A percentile compares a stretch with the other conserved stretches of the same genome.
Evolutionary conservation across 306 rosid genomes (phyloP).

Genomic region (Fragaria vesca): DNA sequence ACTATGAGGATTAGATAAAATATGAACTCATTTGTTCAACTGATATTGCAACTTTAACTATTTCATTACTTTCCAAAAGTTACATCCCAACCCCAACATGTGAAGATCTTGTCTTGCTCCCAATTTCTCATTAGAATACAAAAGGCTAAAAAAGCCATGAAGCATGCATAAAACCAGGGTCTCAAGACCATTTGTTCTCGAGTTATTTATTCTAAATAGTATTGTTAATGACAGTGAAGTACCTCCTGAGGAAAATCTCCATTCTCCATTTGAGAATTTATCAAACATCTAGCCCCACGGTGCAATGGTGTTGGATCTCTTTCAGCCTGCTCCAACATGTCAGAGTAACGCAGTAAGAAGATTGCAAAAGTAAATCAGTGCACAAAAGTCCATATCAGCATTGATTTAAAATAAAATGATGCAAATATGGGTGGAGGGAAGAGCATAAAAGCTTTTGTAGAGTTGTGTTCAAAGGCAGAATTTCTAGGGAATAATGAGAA

Average conservation of each 20-base stretch:
- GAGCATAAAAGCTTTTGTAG: background rate
- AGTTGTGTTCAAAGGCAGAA: constrained; percentile 1
- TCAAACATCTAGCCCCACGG: constrained; percentile 63
- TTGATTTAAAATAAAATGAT: background rate
- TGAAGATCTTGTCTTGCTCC: background rate
- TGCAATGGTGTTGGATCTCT: constrained; percentile 76
- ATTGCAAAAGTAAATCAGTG: background rate
- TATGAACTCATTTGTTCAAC: background rate
- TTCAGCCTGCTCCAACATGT: constrained; percentile 47
- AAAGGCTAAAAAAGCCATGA: background rate
- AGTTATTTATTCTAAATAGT: background rate
- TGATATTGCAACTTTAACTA: background rate
- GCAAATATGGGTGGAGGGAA: constrained; percentile 5
- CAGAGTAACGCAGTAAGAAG: background rate
- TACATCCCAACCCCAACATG: background rate
- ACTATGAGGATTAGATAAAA: background rate
- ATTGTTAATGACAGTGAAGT: constrained; percentile 14
- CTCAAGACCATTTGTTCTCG: background rate
- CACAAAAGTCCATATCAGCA: background rate
- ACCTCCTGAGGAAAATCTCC: constrained; percentile 94
- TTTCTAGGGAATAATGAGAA: background rate
- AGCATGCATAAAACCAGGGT: background rate
- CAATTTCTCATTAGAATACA: background rate
- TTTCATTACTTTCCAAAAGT: background rate
- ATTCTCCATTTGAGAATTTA: constrained; percentile 77